Conservation (phyloP, 2,329 filamentous ascomycete species). For the Pseudomassariella vexata region DNA sequence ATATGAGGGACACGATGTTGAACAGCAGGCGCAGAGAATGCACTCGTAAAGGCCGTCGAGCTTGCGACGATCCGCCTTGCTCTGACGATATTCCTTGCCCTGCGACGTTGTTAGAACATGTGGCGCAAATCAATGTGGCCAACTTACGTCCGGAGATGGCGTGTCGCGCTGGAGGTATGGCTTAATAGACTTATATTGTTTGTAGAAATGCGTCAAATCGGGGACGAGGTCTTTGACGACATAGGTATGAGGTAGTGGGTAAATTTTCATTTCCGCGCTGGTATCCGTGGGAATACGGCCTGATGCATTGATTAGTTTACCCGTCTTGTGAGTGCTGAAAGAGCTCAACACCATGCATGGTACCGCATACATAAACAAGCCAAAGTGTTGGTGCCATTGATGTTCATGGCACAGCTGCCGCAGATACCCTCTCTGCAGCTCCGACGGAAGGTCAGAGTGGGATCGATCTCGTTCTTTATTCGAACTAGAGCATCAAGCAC, state of each 20-base stretch:
- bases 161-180: slow-evolving; percentile 93
- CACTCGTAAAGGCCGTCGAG: slow-evolving; percentile 98
- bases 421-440: slow-evolving; percentile 98
- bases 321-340: too few species aligned
- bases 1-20: slow-evolving; percentile 98
- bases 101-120: slow-evolving; percentile 28
- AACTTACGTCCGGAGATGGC: slow-evolving; percentile 71
- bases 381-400: slow-evolving; percentile 96
- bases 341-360: too few species aligned
- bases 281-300: slow-evolving; percentile 89
- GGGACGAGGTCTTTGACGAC: slow-evolving; percentile 98
- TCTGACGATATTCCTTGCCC: slow-evolving; percentile 91
- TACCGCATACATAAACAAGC: slow-evolving; percentile 84
- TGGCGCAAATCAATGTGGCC: slow-evolving; percentile 6
- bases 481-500: slow-evolving; percentile 92
- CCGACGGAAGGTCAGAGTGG: slow-evolving; percentile 90
- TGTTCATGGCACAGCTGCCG: slow-evolving; percentile 99
- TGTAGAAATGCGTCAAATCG: slow-evolving; percentile 98
- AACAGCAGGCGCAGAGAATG: slow-evolving; percentile 99
- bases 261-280: slow-evolving; percentile 80
- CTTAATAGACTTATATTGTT: slow-evolving; percentile 99
- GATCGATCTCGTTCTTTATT: slow-evolving; percentile 99
- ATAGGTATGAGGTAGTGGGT: slow-evolving; percentile 96
- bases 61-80: slow-evolving; percentile 88
- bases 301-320: slow-evolving; percentile 37